A percentile compares a stretch with the other conserved stretches of the same genome.
Evolutionary conservation across 495 filamentous ascomycete species (phyloP).

Genomic region (Penicillium daleae): DNA sequence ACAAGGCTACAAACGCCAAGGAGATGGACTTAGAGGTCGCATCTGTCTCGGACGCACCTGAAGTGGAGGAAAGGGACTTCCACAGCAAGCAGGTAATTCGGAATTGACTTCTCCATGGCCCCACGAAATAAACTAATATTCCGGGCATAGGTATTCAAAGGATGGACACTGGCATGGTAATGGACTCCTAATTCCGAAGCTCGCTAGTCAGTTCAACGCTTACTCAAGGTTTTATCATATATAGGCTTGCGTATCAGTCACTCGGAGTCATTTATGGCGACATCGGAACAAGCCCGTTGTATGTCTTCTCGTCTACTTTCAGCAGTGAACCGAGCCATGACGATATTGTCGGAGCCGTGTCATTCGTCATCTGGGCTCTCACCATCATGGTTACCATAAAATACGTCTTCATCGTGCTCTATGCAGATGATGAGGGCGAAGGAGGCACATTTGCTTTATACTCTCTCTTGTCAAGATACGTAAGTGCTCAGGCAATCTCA

Average conservation of each 20-base stretch:
- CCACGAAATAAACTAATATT: background rate
- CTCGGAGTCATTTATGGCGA: slow-evolving; percentile 75
- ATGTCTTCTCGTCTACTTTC: slow-evolving; percentile 74
- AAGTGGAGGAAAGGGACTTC: slow-evolving; percentile 12
- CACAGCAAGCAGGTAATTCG: slow-evolving; percentile 6
- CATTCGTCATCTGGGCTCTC: slow-evolving; percentile 75
- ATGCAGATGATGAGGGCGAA: slow-evolving; percentile 75
- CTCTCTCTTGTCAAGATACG: slow-evolving; percentile 67
- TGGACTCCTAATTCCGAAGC: background rate
- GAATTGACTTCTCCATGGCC: background rate
- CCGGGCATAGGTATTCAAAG: slow-evolving; percentile 1
- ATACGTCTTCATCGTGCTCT: slow-evolving; percentile 68
- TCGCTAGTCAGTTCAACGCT: background rate
- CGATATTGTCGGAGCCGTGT: slow-evolving; percentile 69
- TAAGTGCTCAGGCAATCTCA: slow-evolving; percentile 36
- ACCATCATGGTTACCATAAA: slow-evolving; percentile 75
- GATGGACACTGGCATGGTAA: slow-evolving; percentile 11
- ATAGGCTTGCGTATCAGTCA: slow-evolving; percentile 64
- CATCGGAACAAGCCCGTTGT: slow-evolving; percentile 73
- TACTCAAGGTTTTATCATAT: background rate
- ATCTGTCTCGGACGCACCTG: background rate
- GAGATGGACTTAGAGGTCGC: slow-evolving; percentile 4
- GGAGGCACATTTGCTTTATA: slow-evolving; percentile 76
- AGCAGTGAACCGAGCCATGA: slow-evolving; percentile 55
- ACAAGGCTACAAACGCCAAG: background rate